These are phyloP conservation scores for Ocimum tenuiflorum DNA, from an alignment of 257 asterid genomes.

Conservation along the genomic window DNA sequence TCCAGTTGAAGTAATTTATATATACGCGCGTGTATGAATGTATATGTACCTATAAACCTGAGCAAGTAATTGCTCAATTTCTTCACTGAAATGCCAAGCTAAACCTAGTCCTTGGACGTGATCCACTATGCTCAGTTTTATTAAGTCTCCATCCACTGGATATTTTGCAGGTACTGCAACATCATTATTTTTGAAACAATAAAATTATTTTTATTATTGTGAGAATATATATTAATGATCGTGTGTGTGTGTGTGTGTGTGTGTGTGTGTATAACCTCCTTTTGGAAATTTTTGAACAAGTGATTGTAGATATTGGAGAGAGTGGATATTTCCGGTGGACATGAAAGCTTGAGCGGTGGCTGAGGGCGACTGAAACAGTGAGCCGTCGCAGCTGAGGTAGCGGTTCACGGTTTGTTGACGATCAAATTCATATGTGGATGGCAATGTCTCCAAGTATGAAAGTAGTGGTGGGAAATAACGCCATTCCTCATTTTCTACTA, in stretches of 20 bases:
- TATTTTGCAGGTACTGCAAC: constrained; percentile 36
- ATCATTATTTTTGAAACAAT: too few relatives aligned
- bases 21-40: too few relatives aligned
- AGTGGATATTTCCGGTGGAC: constrained; percentile 24
- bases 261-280: constrained; percentile 26
- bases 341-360: constrained; percentile 47
- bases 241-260: too few relatives aligned
- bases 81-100: constrained; percentile 32
- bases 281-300: constrained; percentile 33
- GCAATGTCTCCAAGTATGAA: constrained; percentile 38
- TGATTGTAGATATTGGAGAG: constrained; percentile 28
- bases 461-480: constrained; percentile 24
- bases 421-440: constrained; percentile 2
- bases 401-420: constrained; percentile 2
- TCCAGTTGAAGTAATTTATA: neutral
- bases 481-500: constrained; percentile 3
- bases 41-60: constrained; percentile 36
- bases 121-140: constrained; percentile 40
- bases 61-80: constrained; percentile 32
- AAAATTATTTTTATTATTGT: too few relatives aligned
- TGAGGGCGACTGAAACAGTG: constrained; percentile 43
- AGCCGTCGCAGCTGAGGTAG: constrained; percentile 29
- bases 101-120: constrained; percentile 53
- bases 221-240: neutral
- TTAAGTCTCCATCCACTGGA: constrained; percentile 42